Evolutionary conservation across 139 green algal species (phyloP).

Genomic region (Nannochloris sp.): DNA sequence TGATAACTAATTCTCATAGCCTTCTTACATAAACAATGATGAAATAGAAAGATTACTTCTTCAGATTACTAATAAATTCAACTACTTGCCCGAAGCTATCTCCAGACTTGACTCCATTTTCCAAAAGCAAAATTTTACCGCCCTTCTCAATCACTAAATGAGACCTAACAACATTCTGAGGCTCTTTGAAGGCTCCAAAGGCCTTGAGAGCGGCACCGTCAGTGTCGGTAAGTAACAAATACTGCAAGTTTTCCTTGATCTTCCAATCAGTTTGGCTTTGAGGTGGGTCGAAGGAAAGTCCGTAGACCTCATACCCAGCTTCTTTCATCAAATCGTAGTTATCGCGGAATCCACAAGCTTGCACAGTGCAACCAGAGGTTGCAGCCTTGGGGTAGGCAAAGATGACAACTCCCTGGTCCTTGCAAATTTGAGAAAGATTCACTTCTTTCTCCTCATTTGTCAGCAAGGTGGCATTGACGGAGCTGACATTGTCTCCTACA

Average conservation of each 20-base stretch:
- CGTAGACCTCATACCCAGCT: conserved; percentile 30
- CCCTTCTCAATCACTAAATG: conserved; percentile 23
- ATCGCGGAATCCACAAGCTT: conserved; percentile 41
- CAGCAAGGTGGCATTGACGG: conserved; percentile 4
- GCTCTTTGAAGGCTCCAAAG: conserved; percentile 24
- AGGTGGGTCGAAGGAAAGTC: conserved; percentile 37
- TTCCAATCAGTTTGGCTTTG: conserved; percentile 37
- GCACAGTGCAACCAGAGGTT: conserved; percentile 33
- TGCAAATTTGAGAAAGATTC: conserved; percentile 10
- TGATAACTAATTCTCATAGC: no score
- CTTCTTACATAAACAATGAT: no score
- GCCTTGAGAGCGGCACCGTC: conserved; percentile 15
- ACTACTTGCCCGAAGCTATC: conserved; percentile 16
- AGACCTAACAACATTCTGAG: conserved; percentile 16
- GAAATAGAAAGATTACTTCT: no score
- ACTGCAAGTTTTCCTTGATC: conserved; percentile 28
- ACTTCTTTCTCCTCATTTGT: conserved; percentile 11
- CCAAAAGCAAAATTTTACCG: conserved; percentile 17
- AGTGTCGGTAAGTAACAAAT: conserved; percentile 34
- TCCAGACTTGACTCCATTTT: conserved; percentile 21
- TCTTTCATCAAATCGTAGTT: conserved; percentile 9
- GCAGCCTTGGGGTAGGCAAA: conserved; percentile 39
- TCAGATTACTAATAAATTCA: background rate
- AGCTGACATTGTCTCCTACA: conserved; percentile 7
- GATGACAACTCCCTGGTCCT: conserved; percentile 24